Evolutionary conservation across 495 filamentous ascomycete genomes (phyloP).

Genomic region (Penicillium samsonianum): DNA sequence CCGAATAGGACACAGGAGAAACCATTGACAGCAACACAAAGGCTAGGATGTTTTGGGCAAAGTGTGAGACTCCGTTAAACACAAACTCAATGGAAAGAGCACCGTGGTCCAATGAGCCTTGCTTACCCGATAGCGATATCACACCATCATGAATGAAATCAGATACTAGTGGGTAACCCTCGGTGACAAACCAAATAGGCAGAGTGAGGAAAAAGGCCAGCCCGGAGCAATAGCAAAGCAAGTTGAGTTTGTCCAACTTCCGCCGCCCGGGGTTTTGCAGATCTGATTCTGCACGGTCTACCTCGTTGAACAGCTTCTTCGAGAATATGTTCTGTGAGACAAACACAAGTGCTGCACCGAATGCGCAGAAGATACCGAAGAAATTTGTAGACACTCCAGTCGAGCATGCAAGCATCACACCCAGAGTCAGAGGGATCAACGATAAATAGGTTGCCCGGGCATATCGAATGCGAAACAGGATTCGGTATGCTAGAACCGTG

Average conservation of each 20-base stretch:
- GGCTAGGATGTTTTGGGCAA: slow-evolving; percentile 92
- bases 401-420: slow-evolving; percentile 94
- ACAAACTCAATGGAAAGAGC: slow-evolving; percentile 78
- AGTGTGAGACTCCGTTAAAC: slow-evolving; percentile 97
- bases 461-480: slow-evolving; percentile 86
- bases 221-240: slow-evolving; percentile 93
- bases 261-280: slow-evolving; percentile 53
- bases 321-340: slow-evolving; percentile 99
- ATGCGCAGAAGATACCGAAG: slow-evolving; percentile 82
- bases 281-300: slow-evolving; percentile 75
- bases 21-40: slow-evolving; percentile 90
- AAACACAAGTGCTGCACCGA: slow-evolving; percentile 87
- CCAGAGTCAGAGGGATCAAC: slow-evolving; percentile 84
- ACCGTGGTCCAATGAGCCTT: slow-evolving; percentile 76
- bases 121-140: slow-evolving; percentile 68
- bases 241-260: slow-evolving; percentile 95
- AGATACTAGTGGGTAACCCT: slow-evolving; percentile 69
- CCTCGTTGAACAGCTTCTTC: slow-evolving; percentile 98
- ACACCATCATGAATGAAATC: slow-evolving; percentile 53
- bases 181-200: slow-evolving; percentile 92
- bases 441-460: slow-evolving; percentile 87
- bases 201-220: slow-evolving; percentile 85
- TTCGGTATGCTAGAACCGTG: slow-evolving; percentile 89
- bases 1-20: slow-evolving; percentile 94
- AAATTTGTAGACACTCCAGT: slow-evolving; percentile 85